phyloP scores from a whole-genome alignment of 129 eudicot genomes.

The Centella asiatica region DNA sequence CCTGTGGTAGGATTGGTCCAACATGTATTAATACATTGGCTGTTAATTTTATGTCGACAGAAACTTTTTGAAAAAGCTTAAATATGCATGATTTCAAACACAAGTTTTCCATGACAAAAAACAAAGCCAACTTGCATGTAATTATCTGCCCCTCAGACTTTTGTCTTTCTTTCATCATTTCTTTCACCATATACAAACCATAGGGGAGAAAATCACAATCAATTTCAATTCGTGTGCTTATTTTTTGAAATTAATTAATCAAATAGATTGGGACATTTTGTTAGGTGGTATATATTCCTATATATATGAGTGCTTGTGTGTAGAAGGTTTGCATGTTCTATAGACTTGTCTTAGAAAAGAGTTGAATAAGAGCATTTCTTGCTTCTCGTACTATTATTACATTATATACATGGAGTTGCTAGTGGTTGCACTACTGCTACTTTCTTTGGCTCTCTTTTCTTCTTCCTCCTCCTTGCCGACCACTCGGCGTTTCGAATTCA shows the following conservation, averaged over 20 bases:
- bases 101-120: background rate
- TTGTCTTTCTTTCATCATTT: background rate
- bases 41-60: too few species aligned
- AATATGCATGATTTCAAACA: too few species aligned
- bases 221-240: too few species aligned
- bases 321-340: background rate
- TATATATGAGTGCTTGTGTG: constrained; percentile 13
- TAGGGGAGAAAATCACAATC: too few species aligned
- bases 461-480: constrained; percentile 10
- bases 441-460: constrained; percentile 18
- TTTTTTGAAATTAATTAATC: background rate
- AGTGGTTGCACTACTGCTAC: background rate
- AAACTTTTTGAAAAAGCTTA: too few species aligned
- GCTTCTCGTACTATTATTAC: background rate
- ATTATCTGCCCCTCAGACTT: background rate
- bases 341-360: too few species aligned
- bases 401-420: background rate
- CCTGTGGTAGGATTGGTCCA: too few species aligned
- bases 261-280: background rate
- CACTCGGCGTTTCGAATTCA: constrained; percentile 41
- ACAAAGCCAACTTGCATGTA: background rate
- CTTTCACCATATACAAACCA: background rate
- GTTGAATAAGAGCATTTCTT: too few species aligned
- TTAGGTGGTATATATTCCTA: background rate
- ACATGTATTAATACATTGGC: too few species aligned